A percentile compares a stretch with the other conserved stretches of the same genome.
phyloP scores from a whole-genome alignment of 345 rosid genomes.

The Hibiscus tridactylites region DNA sequence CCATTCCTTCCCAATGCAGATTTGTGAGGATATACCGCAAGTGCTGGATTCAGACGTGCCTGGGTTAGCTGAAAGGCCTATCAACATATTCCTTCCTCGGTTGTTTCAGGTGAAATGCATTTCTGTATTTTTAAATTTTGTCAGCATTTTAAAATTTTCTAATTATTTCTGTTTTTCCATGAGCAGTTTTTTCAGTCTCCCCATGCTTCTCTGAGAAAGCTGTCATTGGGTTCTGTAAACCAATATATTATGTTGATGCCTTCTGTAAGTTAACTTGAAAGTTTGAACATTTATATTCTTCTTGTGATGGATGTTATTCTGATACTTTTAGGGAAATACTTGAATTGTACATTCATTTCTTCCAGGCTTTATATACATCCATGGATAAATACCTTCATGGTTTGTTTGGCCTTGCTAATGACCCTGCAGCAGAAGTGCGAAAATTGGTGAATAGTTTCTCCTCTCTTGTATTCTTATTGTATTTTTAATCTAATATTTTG shows the following conservation, averaged over 20 bases:
- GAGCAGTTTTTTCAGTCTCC: conserved; percentile 90
- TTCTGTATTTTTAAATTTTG: neutral
- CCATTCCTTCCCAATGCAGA: conserved; percentile 30
- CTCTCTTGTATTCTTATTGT: neutral
- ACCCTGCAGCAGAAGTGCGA: conserved; percentile 75
- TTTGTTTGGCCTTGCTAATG: conserved; percentile 76
- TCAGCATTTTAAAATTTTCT: neutral
- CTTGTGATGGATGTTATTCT: neutral
- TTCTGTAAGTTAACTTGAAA: conserved; percentile 52
- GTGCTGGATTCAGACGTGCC: conserved; percentile 82
- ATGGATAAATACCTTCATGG: conserved; percentile 83
- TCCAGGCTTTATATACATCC: conserved; percentile 64
- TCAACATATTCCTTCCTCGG: conserved; percentile 70
- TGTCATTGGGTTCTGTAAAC: conserved; percentile 79
- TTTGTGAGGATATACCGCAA: conserved; percentile 94
- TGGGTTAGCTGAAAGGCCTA: conserved; percentile 81
- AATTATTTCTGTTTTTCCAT: conserved; percentile 13
- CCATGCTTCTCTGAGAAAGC: conserved; percentile 71
- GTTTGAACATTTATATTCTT: conserved; percentile 9
- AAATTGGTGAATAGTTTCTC: conserved; percentile 44
- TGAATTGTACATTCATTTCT: neutral
- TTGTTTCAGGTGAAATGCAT: conserved; percentile 52
- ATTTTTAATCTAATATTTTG: neutral
- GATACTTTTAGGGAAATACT: neutral
- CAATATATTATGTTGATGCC: conserved; percentile 92